Evolutionary conservation across 192 early-diverging fungal species (phyloP), one percentile per base, ranked within the genome.

Genomic region (Lunasporangiospora selenospora): DNA sequence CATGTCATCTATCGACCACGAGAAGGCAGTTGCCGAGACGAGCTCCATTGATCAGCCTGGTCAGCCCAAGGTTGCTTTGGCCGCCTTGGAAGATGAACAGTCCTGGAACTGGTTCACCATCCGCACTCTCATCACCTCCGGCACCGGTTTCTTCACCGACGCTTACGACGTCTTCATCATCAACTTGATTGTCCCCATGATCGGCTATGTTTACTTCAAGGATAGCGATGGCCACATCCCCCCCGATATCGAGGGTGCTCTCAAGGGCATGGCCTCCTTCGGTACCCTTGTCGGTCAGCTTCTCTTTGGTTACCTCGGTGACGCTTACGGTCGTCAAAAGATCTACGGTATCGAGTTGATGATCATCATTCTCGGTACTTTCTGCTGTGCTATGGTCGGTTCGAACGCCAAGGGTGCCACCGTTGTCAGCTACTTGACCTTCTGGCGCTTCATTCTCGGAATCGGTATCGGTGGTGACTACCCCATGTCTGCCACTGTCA

Each of bases 131-230:
- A 48, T 92, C 38, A 86, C 88, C 23, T 83, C 87, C 15, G 88
- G 87, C 46, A 83, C 88, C 24, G 91, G 93, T 62, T 95, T 97
- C 78, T 90, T 96, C 65, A 92, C 92, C 56, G 94, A 98, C 77
- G 89, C 94, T 27, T 97, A 97, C 75, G 96, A 98, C 79, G 89
- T 95, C 57, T 97, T 97, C 71, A 88, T 96, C 62, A 98, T 98
- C 77, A 92, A 92, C 67, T 80, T 96, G 64, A 89, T 92, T n/a
- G 83, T 93, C 24, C 88, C 92, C 52, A 98, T 98, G 87, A 78
- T 96, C 36, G 88, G 88, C 6, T 90, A 85, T 62, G 81, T 89
- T 16, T 92, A 90, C 76, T 91, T 78, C 63, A 65, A 65, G 53
- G 62, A 59, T 40, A 42, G 61, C 43, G 59, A 79, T 21, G 66